Evolutionary conservation across 371 early-diverging fungal genomes (phyloP).

Genomic region (Mortierella sp.): DNA sequence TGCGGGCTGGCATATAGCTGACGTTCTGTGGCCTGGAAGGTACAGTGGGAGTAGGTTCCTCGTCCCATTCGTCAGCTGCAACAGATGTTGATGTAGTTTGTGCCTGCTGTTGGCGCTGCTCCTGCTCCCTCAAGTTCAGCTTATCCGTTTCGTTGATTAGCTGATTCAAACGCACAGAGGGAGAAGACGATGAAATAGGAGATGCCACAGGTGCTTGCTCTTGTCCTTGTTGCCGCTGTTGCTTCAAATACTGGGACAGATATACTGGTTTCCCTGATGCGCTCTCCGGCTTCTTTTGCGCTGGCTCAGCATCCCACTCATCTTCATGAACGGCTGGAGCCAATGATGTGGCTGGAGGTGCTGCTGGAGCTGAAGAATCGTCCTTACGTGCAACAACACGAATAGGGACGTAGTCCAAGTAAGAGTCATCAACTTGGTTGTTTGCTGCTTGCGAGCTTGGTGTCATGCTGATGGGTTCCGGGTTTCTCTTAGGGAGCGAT

Average conservation of each 20-base stretch:
- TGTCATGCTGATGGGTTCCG: conserved; percentile 5
- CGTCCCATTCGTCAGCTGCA: conserved; percentile 48
- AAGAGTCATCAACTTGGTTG: conserved; percentile 23
- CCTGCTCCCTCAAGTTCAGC: conserved; percentile 34
- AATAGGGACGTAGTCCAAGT: conserved; percentile 42
- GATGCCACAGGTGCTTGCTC: neutral
- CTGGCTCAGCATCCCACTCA: conserved; percentile 45
- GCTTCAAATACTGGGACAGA: conserved; percentile 29
- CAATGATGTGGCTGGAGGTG: neutral
- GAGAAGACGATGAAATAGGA: neutral
- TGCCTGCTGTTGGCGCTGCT: conserved; percentile 28
- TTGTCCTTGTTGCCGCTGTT: conserved; percentile 21
- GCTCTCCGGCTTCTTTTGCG: conserved; percentile 6
- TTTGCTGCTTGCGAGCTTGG: conserved; percentile 9
- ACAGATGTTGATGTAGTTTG: neutral
- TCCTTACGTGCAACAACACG: conserved; percentile 50
- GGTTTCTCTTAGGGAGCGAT: conserved; percentile 36
- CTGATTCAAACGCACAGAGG: conserved; percentile 17
- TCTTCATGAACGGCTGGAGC: conserved; percentile 33
- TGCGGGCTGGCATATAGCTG: conserved; percentile 33
- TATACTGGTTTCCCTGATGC: conserved; percentile 26
- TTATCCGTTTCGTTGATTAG: conserved; percentile 40
- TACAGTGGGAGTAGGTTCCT: conserved; percentile 53
- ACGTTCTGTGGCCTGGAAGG: conserved; percentile 34
- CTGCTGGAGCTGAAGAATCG: conserved; percentile 4